Percentiles rank a stretch among this genome's conserved stretches.
Evolutionary conservation across 371 early-diverging fungal genomes (phyloP).

Genomic region (Apophysomyces elegans): DNA sequence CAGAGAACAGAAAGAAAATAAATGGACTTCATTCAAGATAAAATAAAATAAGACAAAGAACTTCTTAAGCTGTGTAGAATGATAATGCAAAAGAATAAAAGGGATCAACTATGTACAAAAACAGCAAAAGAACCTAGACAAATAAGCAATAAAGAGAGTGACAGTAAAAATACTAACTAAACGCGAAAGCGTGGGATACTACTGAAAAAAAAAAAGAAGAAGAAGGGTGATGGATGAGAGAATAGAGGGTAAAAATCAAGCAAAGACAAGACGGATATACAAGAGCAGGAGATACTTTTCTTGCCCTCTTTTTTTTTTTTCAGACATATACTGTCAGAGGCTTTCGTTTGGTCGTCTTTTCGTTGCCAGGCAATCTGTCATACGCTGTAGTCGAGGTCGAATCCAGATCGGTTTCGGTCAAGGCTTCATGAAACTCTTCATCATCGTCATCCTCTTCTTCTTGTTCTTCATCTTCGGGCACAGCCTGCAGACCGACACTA

Average conservation of each 20-base stretch:
- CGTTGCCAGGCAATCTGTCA: not conserved
- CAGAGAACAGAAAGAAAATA: too few species aligned
- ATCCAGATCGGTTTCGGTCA: conserved; percentile 10
- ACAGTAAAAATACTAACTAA: not conserved
- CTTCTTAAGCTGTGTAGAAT: too few species aligned
- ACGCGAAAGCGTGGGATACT: too few species aligned
- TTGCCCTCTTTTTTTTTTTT: not conserved
- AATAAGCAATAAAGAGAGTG: not conserved
- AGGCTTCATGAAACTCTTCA: conserved; percentile 26
- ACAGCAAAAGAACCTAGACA: not conserved
- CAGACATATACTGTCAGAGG: conserved; percentile 4
- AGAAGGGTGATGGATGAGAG: not conserved
- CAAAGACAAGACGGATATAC: not conserved
- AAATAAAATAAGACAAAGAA: too few species aligned
- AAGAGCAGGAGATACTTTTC: too few species aligned
- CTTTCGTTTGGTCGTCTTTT: not conserved
- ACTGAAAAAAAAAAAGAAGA: too few species aligned
- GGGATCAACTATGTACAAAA: too few species aligned
- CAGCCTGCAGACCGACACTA: conserved; percentile 25
- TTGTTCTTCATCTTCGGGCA: conserved; percentile 33
- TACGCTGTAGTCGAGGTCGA: not conserved
- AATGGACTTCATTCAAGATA: too few species aligned
- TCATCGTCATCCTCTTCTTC: conserved; percentile 27
- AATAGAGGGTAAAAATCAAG: not conserved
- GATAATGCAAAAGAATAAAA: too few species aligned